Base-by-base conservation (phyloP, 176 grass and related monocot genomes). In the Cocos nucifera region DNA sequence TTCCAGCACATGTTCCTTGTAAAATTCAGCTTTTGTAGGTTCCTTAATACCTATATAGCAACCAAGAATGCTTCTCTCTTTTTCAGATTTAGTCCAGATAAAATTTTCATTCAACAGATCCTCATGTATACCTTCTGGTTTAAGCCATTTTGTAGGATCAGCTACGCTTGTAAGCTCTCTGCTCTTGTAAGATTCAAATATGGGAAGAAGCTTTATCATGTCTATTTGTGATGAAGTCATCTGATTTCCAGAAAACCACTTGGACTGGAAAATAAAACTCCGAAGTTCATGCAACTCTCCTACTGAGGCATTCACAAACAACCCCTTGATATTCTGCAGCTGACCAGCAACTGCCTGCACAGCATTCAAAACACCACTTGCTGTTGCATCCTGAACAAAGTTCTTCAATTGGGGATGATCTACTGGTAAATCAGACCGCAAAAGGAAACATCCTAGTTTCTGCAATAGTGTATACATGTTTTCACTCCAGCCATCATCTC, bases 151-250 rank as follows among this genome's bases (percentile, higher is more conserved):
- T 71, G 51, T 75, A 65, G 91, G 83, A 62, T 70, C 77, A 63
- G 71, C 57, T 78, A 96, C 79, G 57, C 50, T 84, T 72, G 78
- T 70, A 50, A 96, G 75, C 69, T 90, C 80, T 77, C 86, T 90
- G 59, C 64, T 84, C 82, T 79, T 90, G 82, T 82, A 96, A 62
- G 86, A 96, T 79, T 96, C 86, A 87, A 96, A 96, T 77, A 96
- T 80, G 30, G 91, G 91, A 69, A 96, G 80, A 50, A 72, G 72
- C 58, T 57, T 90, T 55, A 96, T 90, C 78, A 77, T 81, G 21
- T 68, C 73, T 64, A 90, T 75, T 59, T 96, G 80, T 19, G 55
- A 79, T 35, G 78, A 62, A 64, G 39, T 74, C 6, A 96, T 71
- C 32, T 90, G 83, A 76, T 87, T 79, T 49, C 80, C 59, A 65